Conservation (phyloP, 331 rosid species). For the Pyrus hybrid region DNA sequence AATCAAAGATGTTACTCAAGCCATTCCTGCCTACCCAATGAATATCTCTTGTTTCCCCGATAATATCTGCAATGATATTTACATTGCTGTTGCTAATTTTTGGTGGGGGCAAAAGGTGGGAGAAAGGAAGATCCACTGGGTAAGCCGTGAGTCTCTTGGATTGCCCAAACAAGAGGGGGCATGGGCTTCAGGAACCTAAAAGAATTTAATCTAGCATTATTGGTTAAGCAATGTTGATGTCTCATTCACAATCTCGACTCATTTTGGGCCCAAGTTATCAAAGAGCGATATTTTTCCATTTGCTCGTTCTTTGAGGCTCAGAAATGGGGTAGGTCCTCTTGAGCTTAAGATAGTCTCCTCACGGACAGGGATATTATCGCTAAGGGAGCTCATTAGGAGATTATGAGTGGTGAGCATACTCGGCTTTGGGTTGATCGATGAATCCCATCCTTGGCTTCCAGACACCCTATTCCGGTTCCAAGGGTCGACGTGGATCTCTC, state of each 20-base stretch:
- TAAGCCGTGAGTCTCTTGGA: too few relatives aligned
- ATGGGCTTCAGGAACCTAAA: background rate
- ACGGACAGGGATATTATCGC: fast-evolving
- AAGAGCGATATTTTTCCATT: too few relatives aligned
- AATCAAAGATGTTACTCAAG: too few relatives aligned
- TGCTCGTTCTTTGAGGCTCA: background rate
- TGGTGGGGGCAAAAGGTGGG: too few relatives aligned
- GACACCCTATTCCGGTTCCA: fast-evolving
- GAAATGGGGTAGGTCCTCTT: background rate
- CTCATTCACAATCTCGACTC: background rate
- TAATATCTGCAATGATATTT: background rate
- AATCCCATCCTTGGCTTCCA: fast-evolving
- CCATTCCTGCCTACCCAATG: too few relatives aligned
- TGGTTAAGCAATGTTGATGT: too few relatives aligned
- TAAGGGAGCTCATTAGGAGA: background rate
- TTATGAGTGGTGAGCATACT: background rate
- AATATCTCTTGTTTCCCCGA: background rate
- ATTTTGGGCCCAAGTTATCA: background rate
- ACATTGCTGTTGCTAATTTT: too few relatives aligned
- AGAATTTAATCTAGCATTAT: background rate
- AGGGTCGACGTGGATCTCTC: background rate
- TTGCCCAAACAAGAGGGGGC: too few relatives aligned
- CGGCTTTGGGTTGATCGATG: background rate
- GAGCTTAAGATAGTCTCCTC: background rate
- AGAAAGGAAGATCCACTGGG: too few relatives aligned